Conservation (phyloP, 805 yeast species). For the Hanseniaspora taiwanica region DNA sequence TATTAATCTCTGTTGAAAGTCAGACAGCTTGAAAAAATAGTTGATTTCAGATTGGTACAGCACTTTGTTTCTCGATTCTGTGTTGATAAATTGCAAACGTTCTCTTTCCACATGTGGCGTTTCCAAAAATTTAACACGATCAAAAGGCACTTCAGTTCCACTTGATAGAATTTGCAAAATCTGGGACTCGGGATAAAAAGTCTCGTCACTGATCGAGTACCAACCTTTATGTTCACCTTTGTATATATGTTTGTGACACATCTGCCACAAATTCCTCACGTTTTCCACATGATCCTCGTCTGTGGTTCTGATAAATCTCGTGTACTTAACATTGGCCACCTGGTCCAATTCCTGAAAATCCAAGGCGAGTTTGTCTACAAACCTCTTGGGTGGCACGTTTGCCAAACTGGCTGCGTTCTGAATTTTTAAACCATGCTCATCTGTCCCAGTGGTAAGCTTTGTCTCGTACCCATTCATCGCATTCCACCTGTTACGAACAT, state of each 20-base stretch:
- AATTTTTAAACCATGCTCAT: conserved; percentile 92
- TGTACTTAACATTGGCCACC: conserved; percentile 42
- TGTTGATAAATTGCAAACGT: conserved; percentile 20
- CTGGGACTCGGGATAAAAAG: conserved; percentile 79
- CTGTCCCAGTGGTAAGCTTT: conserved; percentile 80
- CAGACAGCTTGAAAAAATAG: conserved; percentile 68
- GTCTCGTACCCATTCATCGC: conserved; percentile 29
- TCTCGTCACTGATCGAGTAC: conserved; percentile 91
- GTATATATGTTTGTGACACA: conserved; percentile 48
- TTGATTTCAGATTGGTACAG: conserved; percentile 65
- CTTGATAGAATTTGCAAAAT: conserved; percentile 29
- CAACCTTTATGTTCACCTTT: conserved; percentile 83
- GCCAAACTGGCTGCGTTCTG: conserved; percentile 65
- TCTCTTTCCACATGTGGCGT: conserved; percentile 2
- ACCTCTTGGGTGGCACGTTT: conserved; percentile 39
- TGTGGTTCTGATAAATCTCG: conserved; percentile 83
- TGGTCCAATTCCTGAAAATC: conserved; percentile 54
- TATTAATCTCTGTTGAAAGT: conserved; percentile 43
- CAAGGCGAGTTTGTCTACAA: conserved; percentile 57
- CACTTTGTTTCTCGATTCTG: conserved; percentile 70
- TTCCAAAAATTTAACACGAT: conserved; percentile 14
- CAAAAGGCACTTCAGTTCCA: conserved; percentile 26
- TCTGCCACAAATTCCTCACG: conserved; percentile 59
- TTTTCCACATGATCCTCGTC: conserved; percentile 62
- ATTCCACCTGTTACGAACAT: conserved; percentile 67